Conservation (phyloP, 139 green algal genomes). For the Coccomyxa sp. region DNA sequence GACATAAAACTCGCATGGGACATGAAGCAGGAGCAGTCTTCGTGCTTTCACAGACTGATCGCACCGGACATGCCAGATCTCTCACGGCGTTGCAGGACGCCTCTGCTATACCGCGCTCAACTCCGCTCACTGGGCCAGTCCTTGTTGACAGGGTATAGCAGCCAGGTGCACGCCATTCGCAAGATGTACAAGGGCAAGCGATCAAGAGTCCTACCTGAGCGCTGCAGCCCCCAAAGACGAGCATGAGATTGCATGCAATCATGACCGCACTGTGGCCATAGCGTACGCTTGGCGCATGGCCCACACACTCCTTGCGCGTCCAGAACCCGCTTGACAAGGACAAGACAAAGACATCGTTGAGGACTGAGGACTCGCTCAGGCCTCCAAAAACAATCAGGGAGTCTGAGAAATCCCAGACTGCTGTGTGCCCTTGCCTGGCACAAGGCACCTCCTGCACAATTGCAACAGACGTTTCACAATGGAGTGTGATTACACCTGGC, state of each 20-base stretch:
- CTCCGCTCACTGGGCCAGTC: no score
- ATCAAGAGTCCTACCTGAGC: background rate
- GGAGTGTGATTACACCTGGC: no score
- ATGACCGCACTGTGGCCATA: conserved; percentile 21
- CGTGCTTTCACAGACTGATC: no score
- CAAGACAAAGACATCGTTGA: conserved; percentile 14
- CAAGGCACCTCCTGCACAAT: conserved; percentile 12
- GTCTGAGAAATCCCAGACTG: conserved; percentile 18
- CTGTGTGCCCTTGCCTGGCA: conserved; percentile 18
- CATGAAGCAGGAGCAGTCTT: no score
- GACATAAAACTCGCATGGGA: no score
- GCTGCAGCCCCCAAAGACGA: conserved; percentile 27
- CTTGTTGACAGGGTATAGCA: no score
- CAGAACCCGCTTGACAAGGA: conserved; percentile 18
- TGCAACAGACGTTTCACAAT: no score
- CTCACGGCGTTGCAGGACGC: no score
- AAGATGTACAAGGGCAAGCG: no score
- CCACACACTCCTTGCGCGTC: background rate
- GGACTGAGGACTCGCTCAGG: background rate
- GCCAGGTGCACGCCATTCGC: no score
- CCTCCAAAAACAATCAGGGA: conserved; percentile 23
- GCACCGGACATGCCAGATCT: no score
- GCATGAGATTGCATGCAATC: conserved; percentile 16
- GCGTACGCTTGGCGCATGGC: background rate
- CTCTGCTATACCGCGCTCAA: no score